Evolutionary conservation across 192 early-diverging fungal species (phyloP), one percentile per base, ranked within the genome.

Genomic region (Backusella australiensis): DNA sequence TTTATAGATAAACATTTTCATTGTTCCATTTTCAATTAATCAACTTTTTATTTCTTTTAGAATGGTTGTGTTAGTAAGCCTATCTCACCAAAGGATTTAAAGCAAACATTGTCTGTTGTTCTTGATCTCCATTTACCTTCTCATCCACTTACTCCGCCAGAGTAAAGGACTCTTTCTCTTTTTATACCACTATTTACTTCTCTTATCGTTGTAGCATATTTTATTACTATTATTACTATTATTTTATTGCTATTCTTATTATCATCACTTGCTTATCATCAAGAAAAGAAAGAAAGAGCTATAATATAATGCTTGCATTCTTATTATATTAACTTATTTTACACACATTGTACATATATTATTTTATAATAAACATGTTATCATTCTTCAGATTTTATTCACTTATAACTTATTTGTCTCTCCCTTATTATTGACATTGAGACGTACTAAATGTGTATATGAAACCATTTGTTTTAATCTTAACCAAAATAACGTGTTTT

Each of bases 11-110:
- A 32, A 68, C 19, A n/a, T 34, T 29, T 26, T 52, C 39, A 11
- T 42, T 34, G 32, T 12, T 49, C 6, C 41, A 29, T 53, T 35
- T 49, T 49, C 6, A 19, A 46, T 41, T 69, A 42, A 39, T 23
- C 21, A 23, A 52, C 14, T 19, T 38, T 34, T 35, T 19, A 19
- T 49, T 46, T 59, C 44, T 34, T 56, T 26, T 75, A 80, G 79
- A 74, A 81, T 74, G 87, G 84, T 41, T 88, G 87, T 49, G 80
- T 89, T 67, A 80, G 86, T 74, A 89, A 89, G 80, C 84, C 85
- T 8, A 84, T 89, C 56, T 73, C 77, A 15, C 72, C 73, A 7
- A 68, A 59, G 12, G 67, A 67, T 12, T 38, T 78, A 4, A 78
- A 74, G 14, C 34, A 74, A 29, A 74, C 77, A 14, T 42, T 78